Evolutionary conservation across 1,139 yeast genomes (phyloP), one percentile per base, ranked within the genome.

Genomic region (Candida pseudoviswanathii): DNA sequence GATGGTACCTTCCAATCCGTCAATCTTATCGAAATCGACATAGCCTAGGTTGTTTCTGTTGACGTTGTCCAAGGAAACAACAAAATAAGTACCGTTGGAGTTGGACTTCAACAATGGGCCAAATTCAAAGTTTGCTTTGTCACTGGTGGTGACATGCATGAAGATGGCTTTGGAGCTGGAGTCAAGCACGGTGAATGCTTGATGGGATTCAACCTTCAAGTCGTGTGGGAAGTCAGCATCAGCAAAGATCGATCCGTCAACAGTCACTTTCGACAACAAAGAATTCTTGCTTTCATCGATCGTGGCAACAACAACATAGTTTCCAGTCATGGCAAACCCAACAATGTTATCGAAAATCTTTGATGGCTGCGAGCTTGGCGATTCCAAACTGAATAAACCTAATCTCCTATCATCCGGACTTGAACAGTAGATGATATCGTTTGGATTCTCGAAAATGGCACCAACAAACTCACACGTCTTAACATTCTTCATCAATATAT

Each of bases 1-100:
- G 2, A 89, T 78, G 9, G 91, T 85, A 38, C 99, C 99, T 64
- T 94, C 98, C n/a, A 92, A 68, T 0, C 91, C 90, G 57, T 85
- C 86, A 59, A 91, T 77, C 55, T 87, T 82, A 62, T 94, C 99
- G 67, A 84, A 94, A 66, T 94, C 99, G 48, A 89, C 97, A 67
- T 67, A 91, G 0, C 98, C 99, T 5, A 58, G 58, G 4, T 58
- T 58, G 55, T 90, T 81, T 60, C 99, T 77, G 65, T 92, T 94
- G 6, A 91, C 97, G 51, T 79, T 66, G n/a, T 80, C 81, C 55
- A 88, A 75, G 1, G 94, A 73, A 30, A 84, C 71, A 2, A 89
- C 94, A 64, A 89, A 92, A n/a, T 89, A 82, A 0, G 98, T 91
- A 53, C 99, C 99, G 60, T 92, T 90, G n/a, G 89, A 88, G 63